Evolutionary conservation across 129 eudicot species (phyloP), one percentile per base, ranked within the genome.

Genomic region (Solidago caesia): DNA sequence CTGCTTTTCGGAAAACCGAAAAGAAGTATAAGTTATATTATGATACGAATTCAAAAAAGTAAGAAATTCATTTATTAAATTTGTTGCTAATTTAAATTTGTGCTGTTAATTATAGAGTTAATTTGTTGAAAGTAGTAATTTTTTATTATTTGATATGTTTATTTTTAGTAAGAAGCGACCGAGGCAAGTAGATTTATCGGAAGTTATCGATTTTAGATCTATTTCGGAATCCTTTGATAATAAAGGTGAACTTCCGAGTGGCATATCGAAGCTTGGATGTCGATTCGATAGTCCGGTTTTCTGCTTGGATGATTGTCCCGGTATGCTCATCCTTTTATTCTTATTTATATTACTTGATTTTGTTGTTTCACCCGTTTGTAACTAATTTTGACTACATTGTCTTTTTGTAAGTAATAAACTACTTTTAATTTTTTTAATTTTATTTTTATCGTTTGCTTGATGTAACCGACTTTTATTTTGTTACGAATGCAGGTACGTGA

Each of bases 1-100:
- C 97, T 2, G 98, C 98, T 55, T 93, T 93, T 76, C 81, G 97
- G 2, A 84, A 79, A 81, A 96, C 97, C 10, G 98, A 93, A 84
- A 93, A 93, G 76, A 84, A 73, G 46, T 93, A 93, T 86, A 93
- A 93, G 73, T 75, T 93, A 5, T 93, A 93, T 70, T 90, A 93
- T 73, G 88, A 88, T 47, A 79, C 78, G 44, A 75, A 49, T 78
- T 84, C 90, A 33, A 93, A 83, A 84, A 85, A 78, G 90, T 90
- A 83, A 6, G 72, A 29, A 26, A 49, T 73, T 47, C 7, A 9
- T 44, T 55, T 45, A 45, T 48, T 61, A 59, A 53, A 49, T 57
- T 8, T 10, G 2, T 10, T 25, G 12, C 47, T 13, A 1, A 4
- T 21, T 0, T 21, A 21, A 21, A 21, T 21, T 21, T n/a, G 9